These are phyloP conservation scores for Passiflora organensis DNA, from an alignment of 345 rosid genomes.

Conservation along the genomic window DNA sequence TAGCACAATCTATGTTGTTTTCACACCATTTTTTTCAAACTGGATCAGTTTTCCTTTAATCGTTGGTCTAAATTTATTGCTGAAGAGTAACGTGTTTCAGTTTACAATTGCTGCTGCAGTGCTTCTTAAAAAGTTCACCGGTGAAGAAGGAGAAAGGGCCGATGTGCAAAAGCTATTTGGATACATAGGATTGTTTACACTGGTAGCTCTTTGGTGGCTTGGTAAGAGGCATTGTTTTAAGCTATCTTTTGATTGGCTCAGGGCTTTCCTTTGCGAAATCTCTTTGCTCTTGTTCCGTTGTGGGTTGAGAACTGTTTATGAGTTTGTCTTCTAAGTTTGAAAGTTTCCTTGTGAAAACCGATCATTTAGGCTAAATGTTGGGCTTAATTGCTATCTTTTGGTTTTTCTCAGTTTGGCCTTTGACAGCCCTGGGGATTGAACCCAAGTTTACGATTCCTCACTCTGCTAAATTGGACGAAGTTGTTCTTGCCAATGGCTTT, in stretches of 20 bases:
- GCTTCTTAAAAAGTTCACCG: conserved; percentile 91
- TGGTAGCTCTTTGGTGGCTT: conserved; percentile 99
- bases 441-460: conserved; percentile 93
- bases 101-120: conserved; percentile 46
- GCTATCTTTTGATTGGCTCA: conserved; percentile 5
- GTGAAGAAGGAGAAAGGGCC: conserved; percentile 90
- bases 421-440: conserved; percentile 93
- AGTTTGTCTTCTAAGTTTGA: no score
- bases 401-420: conserved; percentile 76
- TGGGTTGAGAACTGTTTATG: no score
- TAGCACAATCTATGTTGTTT: neutral
- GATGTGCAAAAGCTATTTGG: conserved; percentile 98
- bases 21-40: neutral
- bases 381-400: neutral
- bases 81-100: conserved; percentile 8
- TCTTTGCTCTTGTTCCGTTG: no score
- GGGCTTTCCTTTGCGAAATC: neutral
- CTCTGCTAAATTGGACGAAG: conserved; percentile 85
- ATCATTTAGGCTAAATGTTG: neutral
- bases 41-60: neutral
- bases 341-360: neutral
- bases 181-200: conserved; percentile 90
- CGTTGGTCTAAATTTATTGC: neutral
- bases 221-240: conserved; percentile 39
- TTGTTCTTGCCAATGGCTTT: conserved; percentile 89